A percentile compares a stretch with the other conserved stretches of the same genome.
Evolutionary conservation across 73 alveolate species (phyloP).

Genomic region (Paramecium octaurelia): DNA sequence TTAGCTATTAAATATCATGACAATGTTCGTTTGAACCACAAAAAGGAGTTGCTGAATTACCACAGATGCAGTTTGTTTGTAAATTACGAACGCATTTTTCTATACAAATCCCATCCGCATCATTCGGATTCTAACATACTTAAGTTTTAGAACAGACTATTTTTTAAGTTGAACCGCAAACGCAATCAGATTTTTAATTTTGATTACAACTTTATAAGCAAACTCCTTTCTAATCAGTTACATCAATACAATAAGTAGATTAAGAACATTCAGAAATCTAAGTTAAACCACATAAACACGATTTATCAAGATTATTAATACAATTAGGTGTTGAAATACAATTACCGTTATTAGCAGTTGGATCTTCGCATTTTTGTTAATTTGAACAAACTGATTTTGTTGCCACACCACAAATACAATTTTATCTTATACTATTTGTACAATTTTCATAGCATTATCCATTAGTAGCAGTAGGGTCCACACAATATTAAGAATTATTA

Average conservation of each 20-base stretch:
- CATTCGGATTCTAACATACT: background rate
- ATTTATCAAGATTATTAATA: background rate
- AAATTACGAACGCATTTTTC: background rate
- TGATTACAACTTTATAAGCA: background rate
- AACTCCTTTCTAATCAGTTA: background rate
- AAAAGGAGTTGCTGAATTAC: background rate
- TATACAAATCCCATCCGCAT: background rate
- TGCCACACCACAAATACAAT: background rate
- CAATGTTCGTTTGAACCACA: background rate
- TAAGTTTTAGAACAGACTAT: background rate
- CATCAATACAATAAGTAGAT: background rate
- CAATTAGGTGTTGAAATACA: background rate
- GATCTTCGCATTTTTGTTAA: background rate
- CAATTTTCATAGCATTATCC: background rate
- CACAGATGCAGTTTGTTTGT: background rate
- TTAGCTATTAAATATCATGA: background rate
- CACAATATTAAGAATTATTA: background rate
- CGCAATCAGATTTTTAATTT: background rate
- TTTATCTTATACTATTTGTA: background rate
- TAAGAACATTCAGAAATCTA: background rate
- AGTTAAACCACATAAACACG: background rate
- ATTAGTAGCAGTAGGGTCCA: background rate
- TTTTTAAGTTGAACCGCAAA: background rate
- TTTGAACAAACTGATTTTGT: background rate
- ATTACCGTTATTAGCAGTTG: background rate